Evolutionary conservation across 805 yeast species (phyloP), one percentile per base, ranked within the genome.

Genomic region (Candida xiaguanensis): DNA sequence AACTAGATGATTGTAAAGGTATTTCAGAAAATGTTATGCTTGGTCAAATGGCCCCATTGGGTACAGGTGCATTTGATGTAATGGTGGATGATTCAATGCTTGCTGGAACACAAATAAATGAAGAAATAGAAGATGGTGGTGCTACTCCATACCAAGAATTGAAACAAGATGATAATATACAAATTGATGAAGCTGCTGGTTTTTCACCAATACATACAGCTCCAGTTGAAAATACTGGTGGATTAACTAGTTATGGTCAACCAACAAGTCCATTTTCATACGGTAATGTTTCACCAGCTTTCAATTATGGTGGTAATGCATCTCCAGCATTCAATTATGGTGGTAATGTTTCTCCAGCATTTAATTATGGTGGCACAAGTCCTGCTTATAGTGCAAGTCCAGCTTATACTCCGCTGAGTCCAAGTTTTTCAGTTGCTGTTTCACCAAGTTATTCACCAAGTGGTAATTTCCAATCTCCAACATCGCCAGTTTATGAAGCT

Each of bases 11-110:
- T 51, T 93, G 99, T 67, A 86, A 89, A 50, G 99, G 99, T 74
- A 95, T 93, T 45, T 93, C 99, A 27, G 97, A 93, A 63, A 93
- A 93, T 59, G 95, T 93, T 43, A 87, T 93, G 72, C 77, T 93
- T 56, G 99, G 99, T 36, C 99, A 93, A 74, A 78, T 93, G 75
- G 98, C 99, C 16, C 98, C 99, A 44, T 78, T 93, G 52, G 99
- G 99, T 65, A 93, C 99, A 2, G 99, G 99, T 59, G 84, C 95
- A 1, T 93, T 93, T 58, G 98, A 93, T 59, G 91, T 93, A 27
- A 81, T 87, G 81, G 82, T 93, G 44, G 96, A 93, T 62, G 98
- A 93, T 53, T 80, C 80, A 55, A 80, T 88, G 72, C 72, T 91
- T 58, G 69, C 65, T 16, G 55, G 67, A 25, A 59, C 58, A 19